Evolutionary conservation across 2,329 filamentous ascomycete genomes (phyloP), one percentile per base, ranked within the genome.

Genomic region (Aspergillus amoenus): DNA sequence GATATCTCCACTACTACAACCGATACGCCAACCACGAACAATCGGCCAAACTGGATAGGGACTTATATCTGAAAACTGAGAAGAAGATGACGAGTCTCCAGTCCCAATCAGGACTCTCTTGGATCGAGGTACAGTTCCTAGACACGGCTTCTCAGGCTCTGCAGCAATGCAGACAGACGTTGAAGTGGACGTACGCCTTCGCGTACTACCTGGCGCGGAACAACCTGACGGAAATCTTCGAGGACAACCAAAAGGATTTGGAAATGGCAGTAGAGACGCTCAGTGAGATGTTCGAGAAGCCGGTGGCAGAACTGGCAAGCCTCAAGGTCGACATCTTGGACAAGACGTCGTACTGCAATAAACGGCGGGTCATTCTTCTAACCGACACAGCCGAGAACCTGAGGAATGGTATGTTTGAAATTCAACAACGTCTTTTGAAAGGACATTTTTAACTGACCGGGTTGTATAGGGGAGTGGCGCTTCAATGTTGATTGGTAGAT

Each of bases 181-280:
- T 99, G 5, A 99, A 99, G 78, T 99, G 94, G 94, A 99, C 94
- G 0, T 99, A 99, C 69, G 94, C 94, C 0, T 99, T 99, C 76
- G 94, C 94, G 1, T 99, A 94, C 73, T 99, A 99, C 71, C 85
- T 99, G n/a, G 88, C 89, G 3, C 87, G 91, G 55, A 97, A 97
- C 81, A 97, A 99, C 70, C 79, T 94, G 55, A 97, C 94, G 0
- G 91, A 93, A 71, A 97, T 99, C 53, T 99, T 99, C 59, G 94
- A 99, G 74, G 93, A 97, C 73, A 99, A 99, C 73, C 94, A 99
- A 70, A 96, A 96, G 75, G 94, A 99, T 71, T 79, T 99, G 22
- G 94, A 99, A 75, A 89, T 99, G 86, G 93, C 94, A 0, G 94
- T 97, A 1, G 94, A 99, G 78, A 93, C 90, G 56, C 78, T 99